Evolutionary conservation across 2,329 filamentous ascomycete species (phyloP), one percentile per base, ranked within the genome.

Genomic region (Botrytis galanthina): DNA sequence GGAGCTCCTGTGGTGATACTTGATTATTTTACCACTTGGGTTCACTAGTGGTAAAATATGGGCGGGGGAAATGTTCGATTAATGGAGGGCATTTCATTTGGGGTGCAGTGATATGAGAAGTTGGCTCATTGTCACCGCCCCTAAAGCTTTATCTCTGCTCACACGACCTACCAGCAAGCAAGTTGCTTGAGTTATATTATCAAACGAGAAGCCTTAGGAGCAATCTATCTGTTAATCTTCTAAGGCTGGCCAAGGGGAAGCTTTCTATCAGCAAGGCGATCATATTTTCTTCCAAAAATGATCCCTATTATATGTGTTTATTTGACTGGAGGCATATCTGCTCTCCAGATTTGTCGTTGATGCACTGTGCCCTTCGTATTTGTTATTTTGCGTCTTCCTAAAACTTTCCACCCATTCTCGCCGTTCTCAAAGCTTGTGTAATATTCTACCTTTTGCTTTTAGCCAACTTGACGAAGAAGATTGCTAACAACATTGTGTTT

Each of bases 401-500:
- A 4, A 57, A 42, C 4, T 51, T 39, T 37, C 35, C 26, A 57
- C 10, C 8, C 35, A 7, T 42, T 68, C 9, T 68, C 6, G 26
- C 26, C 7, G 18, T 37, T 35, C 37, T 22, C 37, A 22, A 9
- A 32, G 54, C 64, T 39, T 37, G 29, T 29, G 12, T 22, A 46
- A 46, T 22, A 26, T 18, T 54, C 22, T 22, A 54, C 22, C 61
- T 67, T 46, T 59, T 39, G 48, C 59, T 48, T 59, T 62, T 2
- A 20, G 29, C 18, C 54, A 44, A 70, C 16, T 35, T 70, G 54
- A 60, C 32, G 8, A 29, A 10, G n/a, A 29, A 60, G 5, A n/a
- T n/a, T 42, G 62, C 79, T 81, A 76, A 81, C 75, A 70, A 62
- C 42, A 37, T 46, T 76, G 71, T 62, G 48, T 76, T 75, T 77